Conservation (phyloP, 768 basidiomycete species). For the Hygrophorus russula region DNA sequence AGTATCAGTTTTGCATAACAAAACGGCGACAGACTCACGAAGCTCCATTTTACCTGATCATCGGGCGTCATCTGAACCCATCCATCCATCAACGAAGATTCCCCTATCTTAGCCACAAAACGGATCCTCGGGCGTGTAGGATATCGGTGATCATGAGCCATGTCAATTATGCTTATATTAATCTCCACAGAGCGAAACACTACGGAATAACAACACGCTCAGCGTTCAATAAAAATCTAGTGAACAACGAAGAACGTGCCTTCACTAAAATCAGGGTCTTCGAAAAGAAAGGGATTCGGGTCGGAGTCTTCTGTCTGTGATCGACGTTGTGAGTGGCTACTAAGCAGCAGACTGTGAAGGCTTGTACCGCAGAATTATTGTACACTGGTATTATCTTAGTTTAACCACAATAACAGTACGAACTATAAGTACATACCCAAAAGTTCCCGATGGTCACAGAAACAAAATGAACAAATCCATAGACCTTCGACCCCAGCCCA, state of each 20-base stretch:
- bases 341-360: background rate
- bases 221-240: too few species aligned
- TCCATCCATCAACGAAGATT: constrained; percentile 37
- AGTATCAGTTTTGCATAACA: background rate
- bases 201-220: constrained; percentile 23
- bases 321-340: background rate
- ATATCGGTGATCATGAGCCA: constrained; percentile 33
- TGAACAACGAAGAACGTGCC: too few species aligned
- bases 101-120: constrained; percentile 41
- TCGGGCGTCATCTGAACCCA: constrained; percentile 46
- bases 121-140: constrained; percentile 42
- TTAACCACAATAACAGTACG: constrained; percentile 13
- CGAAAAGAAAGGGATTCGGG: constrained; percentile 35
- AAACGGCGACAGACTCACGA: constrained; percentile 29
- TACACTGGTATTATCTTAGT: constrained; percentile 29
- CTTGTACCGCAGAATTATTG: background rate
- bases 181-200: constrained; percentile 38
- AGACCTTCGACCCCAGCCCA: constrained; percentile 50
- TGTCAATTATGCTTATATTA: constrained; percentile 29
- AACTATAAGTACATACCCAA: constrained; percentile 38
- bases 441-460: constrained; percentile 57
- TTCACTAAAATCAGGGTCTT: constrained; percentile 28
- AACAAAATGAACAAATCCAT: constrained; percentile 59
- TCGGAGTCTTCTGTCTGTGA: constrained; percentile 18
- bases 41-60: constrained; percentile 49